Percentiles rank a stretch among this genome's conserved stretches.
These are phyloP conservation scores for Thelonectria rubi DNA, from an alignment of 2,329 filamentous ascomycete genomes.

Conservation along the genomic window DNA sequence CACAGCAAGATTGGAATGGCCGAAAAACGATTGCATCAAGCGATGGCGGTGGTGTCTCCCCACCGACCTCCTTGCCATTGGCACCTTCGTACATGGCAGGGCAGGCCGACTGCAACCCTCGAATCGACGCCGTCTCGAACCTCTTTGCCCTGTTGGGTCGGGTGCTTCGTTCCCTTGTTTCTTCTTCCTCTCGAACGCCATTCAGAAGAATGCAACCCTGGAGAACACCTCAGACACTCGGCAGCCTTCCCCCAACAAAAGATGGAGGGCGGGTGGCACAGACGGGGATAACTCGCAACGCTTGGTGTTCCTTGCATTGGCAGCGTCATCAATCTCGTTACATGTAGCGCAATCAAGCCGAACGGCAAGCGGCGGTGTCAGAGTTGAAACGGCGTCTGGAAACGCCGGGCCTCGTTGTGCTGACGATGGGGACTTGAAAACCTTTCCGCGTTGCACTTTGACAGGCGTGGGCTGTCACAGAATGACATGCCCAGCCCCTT, in stretches of 20 bases:
- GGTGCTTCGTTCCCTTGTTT: background rate
- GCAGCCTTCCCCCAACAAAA: background rate
- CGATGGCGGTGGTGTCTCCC: conserved; percentile 19
- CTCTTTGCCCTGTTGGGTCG: background rate
- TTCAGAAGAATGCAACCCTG: conserved; percentile 1
- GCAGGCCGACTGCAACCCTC: conserved; percentile 2
- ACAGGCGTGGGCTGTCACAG: too few relatives aligned
- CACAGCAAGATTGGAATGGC: background rate
- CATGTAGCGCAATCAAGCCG: conserved; percentile 10
- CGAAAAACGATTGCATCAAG: conserved; percentile 1
- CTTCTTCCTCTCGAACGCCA: conserved; percentile 4
- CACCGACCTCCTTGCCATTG: background rate
- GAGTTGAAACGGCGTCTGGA: conserved; percentile 32
- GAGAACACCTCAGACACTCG: background rate
- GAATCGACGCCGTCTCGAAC: background rate
- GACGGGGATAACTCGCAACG: background rate
- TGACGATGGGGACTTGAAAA: background rate
- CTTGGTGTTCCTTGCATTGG: conserved; percentile 2
- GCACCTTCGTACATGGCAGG: background rate
- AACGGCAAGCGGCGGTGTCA: conserved; percentile 18
- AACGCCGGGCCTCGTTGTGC: conserved; percentile 14
- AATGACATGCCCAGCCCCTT: background rate
- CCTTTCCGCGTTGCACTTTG: background rate
- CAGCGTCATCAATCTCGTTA: conserved; percentile 11
- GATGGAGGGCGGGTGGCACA: conserved; percentile 5